phyloP scores from a whole-genome alignment of 192 early-diverging fungal genomes.

The Umbelopsis sp. region DNA sequence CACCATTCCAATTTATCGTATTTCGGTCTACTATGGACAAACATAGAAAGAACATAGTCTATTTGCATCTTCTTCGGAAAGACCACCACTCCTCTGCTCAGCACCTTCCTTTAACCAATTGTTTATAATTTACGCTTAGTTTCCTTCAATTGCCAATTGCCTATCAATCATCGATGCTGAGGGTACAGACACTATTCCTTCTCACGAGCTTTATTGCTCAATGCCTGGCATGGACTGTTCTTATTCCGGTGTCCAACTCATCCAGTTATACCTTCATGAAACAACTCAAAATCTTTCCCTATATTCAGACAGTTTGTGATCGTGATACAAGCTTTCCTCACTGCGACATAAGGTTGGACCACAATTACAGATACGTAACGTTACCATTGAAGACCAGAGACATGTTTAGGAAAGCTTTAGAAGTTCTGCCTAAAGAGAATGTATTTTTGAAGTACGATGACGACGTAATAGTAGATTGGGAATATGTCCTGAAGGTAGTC shows the following conservation, averaged over 20 bases:
- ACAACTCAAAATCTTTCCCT: background rate
- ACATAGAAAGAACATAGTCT: no score
- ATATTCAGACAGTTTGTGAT: background rate
- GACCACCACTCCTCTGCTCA: no score
- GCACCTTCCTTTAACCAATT: background rate
- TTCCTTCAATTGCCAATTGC: background rate
- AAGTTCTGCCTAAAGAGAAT: background rate
- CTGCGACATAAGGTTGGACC: background rate
- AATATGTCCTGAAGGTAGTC: background rate
- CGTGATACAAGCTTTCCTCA: background rate
- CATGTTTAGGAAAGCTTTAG: background rate
- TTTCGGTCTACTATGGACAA: no score
- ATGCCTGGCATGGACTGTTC: background rate
- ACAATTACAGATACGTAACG: background rate
- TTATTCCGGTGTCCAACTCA: background rate
- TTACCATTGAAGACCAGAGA: background rate
- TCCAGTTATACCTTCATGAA: background rate
- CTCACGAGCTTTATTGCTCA: background rate
- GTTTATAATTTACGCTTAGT: no score
- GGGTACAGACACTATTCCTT: background rate
- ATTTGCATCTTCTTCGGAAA: no score
- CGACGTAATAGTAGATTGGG: background rate
- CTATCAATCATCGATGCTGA: background rate
- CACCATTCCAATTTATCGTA: no score
- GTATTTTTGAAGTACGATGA: constrained; percentile 7